phyloP scores from a whole-genome alignment of 345 rosid genomes.

The Triadica sebifera region DNA sequence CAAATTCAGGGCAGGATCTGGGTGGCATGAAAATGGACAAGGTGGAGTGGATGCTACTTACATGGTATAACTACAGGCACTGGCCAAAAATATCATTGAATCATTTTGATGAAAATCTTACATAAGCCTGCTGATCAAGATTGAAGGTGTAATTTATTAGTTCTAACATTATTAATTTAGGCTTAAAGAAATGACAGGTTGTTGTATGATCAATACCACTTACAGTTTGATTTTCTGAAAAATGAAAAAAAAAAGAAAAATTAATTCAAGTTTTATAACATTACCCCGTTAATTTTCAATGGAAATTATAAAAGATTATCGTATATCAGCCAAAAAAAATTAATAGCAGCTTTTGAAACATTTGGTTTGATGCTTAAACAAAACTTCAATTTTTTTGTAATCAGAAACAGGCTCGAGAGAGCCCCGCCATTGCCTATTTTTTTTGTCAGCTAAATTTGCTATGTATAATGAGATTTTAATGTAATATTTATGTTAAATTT shows the following conservation, averaged over 20 bases:
- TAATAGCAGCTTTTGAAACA: background rate
- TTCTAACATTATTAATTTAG: background rate
- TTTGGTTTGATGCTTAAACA: background rate
- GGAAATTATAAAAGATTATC: no score
- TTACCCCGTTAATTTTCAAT: no score
- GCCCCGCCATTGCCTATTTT: no score
- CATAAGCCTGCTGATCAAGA: background rate
- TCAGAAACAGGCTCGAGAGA: no score
- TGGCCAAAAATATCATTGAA: slow-evolving; percentile 9
- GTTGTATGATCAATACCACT: slow-evolving; percentile 5
- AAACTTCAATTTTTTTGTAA: no score
- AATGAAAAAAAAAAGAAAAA: background rate
- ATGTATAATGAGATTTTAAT: no score
- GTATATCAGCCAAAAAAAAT: no score
- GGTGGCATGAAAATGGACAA: slow-evolving; percentile 50
- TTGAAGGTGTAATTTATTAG: slow-evolving; percentile 15
- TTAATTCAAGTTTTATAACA: slow-evolving; percentile 1
- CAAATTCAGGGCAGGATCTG: slow-evolving; percentile 63
- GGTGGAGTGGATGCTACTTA: slow-evolving; percentile 45
- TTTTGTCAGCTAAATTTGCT: no score
- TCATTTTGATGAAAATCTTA: slow-evolving; percentile 7
- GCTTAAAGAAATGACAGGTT: background rate
- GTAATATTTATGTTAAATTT: no score
- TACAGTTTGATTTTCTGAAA: background rate
- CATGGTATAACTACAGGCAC: slow-evolving; percentile 40